Conservation (phyloP, 1,139 yeast genomes). For the Geotrichum citri-aurantii region DNA sequence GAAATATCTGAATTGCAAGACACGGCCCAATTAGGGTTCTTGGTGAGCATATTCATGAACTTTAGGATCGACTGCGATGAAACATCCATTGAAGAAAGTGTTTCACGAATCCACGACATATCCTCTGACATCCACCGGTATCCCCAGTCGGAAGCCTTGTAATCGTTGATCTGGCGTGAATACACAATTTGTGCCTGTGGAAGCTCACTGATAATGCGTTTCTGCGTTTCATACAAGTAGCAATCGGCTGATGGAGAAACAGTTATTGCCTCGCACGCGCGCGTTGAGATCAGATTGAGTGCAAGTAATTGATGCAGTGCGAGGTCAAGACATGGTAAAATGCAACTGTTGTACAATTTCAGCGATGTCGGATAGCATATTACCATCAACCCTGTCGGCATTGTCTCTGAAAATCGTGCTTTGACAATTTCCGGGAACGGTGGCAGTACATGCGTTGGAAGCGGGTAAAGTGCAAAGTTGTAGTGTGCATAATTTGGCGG, state of each 20-base stretch:
- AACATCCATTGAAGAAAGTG: conserved; percentile 17
- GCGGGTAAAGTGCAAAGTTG: conserved; percentile 24
- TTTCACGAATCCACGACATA: conserved; percentile 23
- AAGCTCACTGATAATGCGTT: conserved; percentile 12
- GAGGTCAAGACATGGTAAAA: conserved; percentile 29
- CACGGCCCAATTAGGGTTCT: conserved; percentile 19
- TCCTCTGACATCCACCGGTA: conserved; percentile 26
- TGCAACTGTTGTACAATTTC: conserved; percentile 21
- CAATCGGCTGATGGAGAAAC: conserved; percentile 23
- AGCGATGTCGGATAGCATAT: conserved; percentile 27
- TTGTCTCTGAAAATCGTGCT: conserved; percentile 24
- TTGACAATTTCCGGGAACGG: conserved; percentile 21
- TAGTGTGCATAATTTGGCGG: conserved; percentile 27
- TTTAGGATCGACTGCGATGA: conserved; percentile 20
- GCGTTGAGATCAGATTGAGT: conserved; percentile 25
- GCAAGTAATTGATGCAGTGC: conserved; percentile 29
- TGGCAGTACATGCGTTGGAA: conserved; percentile 28
- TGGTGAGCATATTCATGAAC: conserved; percentile 22
- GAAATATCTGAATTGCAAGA: conserved; percentile 21
- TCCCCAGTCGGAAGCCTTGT: conserved; percentile 26
- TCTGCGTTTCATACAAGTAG: conserved; percentile 20
- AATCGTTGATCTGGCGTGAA: conserved; percentile 14
- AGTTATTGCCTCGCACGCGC: conserved; percentile 27
- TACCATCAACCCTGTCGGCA: conserved; percentile 27
- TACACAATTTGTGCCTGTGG: conserved; percentile 22